Conservation (phyloP, 805 yeast genomes). For the Yarrowia bubula region DNA sequence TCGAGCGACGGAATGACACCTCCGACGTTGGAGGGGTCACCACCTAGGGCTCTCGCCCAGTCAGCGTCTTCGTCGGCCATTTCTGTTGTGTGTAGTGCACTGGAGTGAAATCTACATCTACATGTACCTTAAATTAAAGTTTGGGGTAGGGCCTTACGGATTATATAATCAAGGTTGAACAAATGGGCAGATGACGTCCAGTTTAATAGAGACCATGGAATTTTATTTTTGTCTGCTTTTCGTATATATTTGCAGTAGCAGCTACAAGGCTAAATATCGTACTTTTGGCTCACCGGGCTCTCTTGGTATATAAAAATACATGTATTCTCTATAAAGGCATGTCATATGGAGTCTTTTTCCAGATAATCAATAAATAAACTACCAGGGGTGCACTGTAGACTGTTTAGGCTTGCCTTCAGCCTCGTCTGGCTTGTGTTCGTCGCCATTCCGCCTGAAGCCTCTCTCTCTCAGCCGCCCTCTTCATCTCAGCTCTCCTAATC, state of each 20-base stretch:
- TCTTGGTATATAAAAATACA: no score
- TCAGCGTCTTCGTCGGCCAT: constrained; percentile 27
- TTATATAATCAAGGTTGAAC: background rate
- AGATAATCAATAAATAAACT: no score
- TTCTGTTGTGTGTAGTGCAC: background rate
- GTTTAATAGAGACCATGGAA: no score
- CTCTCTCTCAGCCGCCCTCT: background rate
- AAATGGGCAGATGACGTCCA: background rate
- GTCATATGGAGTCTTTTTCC: no score
- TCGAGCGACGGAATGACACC: constrained; percentile 21
- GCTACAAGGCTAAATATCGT: no score
- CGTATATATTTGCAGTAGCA: no score
- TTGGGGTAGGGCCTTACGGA: background rate
- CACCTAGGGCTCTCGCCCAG: constrained; percentile 23
- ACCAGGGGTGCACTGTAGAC: no score
- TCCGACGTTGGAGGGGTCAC: constrained; percentile 17
- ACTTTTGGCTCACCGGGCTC: no score
- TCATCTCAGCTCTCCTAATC: background rate
- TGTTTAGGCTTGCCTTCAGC: no score
- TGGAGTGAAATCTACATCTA: background rate
- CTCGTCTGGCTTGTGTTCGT: no score
- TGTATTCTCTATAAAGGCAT: no score
- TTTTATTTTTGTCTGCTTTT: no score
- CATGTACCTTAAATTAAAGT: background rate
- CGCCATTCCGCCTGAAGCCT: background rate